These are phyloP conservation scores for Corynascus novoguineensis DNA, from an alignment of 495 filamentous ascomycete genomes.

Conservation along the genomic window DNA sequence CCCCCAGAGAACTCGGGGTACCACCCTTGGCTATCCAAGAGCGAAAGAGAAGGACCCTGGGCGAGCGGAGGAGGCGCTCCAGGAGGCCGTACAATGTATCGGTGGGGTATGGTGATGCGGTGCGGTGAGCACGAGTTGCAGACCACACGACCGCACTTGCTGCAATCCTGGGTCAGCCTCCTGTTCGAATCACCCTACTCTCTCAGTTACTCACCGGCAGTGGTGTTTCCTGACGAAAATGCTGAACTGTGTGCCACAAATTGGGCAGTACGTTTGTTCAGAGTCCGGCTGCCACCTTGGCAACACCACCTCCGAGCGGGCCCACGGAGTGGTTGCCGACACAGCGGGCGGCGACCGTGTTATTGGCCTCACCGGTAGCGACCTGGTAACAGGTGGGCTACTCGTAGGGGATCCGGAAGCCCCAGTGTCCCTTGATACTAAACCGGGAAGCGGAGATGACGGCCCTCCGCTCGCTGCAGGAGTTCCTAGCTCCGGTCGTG, in stretches of 20 bases:
- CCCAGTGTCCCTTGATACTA: not conserved
- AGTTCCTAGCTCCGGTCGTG: not conserved
- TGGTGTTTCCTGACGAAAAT: conserved; percentile 91
- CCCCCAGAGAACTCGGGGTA: conserved; percentile 53
- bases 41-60: conserved; percentile 35
- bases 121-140: conserved; percentile 90
- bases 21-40: conserved; percentile 42
- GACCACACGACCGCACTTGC: conserved; percentile 93
- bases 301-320: conserved; percentile 38
- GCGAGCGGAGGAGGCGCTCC: conserved; percentile 39
- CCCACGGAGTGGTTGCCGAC: not conserved
- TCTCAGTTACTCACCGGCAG: conserved; percentile 55
- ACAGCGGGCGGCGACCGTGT: not conserved
- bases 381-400: not conserved
- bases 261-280: conserved; percentile 72
- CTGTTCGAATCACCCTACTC: not conserved
- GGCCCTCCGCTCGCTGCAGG: not conserved
- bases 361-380: not conserved
- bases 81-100: conserved; percentile 86
- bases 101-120: conserved; percentile 86
- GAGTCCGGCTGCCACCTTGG: conserved; percentile 84
- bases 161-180: conserved; percentile 26
- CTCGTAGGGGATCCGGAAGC: not conserved
- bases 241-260: conserved; percentile 69
- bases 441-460: not conserved